Evolutionary conservation across 2,329 filamentous ascomycete genomes (phyloP).

Genomic region (Curvularia lunata): DNA sequence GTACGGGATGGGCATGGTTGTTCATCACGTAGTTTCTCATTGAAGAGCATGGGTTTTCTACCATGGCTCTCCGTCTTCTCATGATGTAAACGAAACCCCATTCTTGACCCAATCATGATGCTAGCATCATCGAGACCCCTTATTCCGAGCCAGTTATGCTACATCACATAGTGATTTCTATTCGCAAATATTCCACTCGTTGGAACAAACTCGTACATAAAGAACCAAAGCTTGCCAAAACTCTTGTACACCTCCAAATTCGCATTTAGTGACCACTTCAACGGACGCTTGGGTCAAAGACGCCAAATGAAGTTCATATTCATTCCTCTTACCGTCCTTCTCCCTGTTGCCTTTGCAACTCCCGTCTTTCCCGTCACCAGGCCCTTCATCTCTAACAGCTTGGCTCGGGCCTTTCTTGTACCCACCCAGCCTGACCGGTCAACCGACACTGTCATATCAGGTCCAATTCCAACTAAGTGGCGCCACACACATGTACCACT

Average conservation of each 20-base stretch:
- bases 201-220: background rate
- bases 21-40: background rate
- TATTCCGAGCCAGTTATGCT: background rate
- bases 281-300: background rate
- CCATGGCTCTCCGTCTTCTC: background rate
- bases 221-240: background rate
- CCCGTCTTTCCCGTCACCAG: background rate
- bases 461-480: background rate
- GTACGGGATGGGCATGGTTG: background rate
- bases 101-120: background rate
- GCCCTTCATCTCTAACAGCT: background rate
- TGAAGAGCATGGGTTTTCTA: background rate
- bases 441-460: background rate
- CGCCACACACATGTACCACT: background rate
- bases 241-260: background rate
- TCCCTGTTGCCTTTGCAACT: background rate
- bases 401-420: background rate
- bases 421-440: background rate
- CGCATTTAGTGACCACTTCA: no score
- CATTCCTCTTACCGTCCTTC: background rate
- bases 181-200: background rate
- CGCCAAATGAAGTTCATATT: background rate
- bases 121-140: no score
- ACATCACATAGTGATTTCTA: background rate
- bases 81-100: background rate